Base-by-base conservation (phyloP, 2,329 filamentous ascomycete species). In the Fusarium nelsonii region DNA sequence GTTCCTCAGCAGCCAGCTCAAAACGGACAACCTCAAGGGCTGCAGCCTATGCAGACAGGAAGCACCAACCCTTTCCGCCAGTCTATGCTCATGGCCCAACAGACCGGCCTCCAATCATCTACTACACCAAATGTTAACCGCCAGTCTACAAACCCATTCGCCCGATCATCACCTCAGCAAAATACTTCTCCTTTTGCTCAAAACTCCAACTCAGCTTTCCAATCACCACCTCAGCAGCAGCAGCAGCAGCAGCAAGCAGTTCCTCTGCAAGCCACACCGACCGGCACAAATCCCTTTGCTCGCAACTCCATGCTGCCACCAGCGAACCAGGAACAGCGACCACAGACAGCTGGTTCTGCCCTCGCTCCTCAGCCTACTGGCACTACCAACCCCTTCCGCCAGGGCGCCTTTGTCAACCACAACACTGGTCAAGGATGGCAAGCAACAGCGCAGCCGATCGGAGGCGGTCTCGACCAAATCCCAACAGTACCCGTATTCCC, bases 41-140 rank as follows among this genome's bases (percentile, higher is more conserved):
- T 70, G 30, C 72, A 73, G 57, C 72, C 72, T 6, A 75, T 76
- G 71, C 70, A 68, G 44, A 72, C 77, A 11, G 79, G 79, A 37
- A 89, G 84, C 23, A 97, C 94, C 9, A 99, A 99, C 77, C 96
- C 96, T 0, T 99, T 99, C 87, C 88, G 96, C 41, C 91, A 94
- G 76, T 97, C 95, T 2, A 95, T 95, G 90, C 84, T 97, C 81
- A 84, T 86, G 82, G 82, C 78, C 63, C 83, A 86, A 74, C 83
- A 84, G 72, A 88, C 88, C 9, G 86, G 86, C 46, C 77, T 83
- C 62, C 76, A 82, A 65, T 78, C 82, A 55, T 81, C 82, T 26
- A 77, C 81, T 32, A 76, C 82, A 28, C 70, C 66, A 76, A 81
- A 60, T 76, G 84, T 73, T 65, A 80, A 78, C 54, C 88, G 89